Evolutionary conservation across 495 filamentous ascomycete genomes (phyloP).

Genomic region (Massariosphaeria phaeospora): DNA sequence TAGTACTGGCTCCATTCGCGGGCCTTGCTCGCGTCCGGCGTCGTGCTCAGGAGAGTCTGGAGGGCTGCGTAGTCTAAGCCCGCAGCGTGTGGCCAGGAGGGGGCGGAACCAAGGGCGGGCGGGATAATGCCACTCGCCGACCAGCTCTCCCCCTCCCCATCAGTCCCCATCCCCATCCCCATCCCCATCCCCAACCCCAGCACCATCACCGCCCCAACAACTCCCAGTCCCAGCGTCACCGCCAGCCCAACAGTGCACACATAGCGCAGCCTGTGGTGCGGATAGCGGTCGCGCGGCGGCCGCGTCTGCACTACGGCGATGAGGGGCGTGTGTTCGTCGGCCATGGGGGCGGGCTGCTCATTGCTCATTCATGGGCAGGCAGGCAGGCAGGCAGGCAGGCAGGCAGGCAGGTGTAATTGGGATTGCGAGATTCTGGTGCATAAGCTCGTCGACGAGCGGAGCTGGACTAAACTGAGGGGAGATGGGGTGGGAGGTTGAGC

Average conservation of each 20-base stretch:
- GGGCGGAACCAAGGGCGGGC: slow-evolving; percentile 42
- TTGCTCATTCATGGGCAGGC: background rate
- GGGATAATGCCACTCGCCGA: slow-evolving; percentile 41
- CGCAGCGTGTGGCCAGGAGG: slow-evolving; percentile 36
- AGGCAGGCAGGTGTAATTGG: background rate
- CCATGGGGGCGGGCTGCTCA: slow-evolving; percentile 42
- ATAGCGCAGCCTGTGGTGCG: slow-evolving; percentile 62
- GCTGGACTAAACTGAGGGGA: too few relatives aligned
- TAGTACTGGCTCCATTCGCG: slow-evolving; percentile 89
- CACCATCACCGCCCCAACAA: slow-evolving; percentile 59
- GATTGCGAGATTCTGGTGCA: background rate
- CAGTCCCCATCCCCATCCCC: slow-evolving; percentile 12
- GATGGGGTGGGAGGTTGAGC: background rate
- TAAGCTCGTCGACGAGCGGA: background rate
- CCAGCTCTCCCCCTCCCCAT: slow-evolving; percentile 13
- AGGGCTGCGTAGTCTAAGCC: slow-evolving; percentile 60
- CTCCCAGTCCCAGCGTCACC: slow-evolving; percentile 52
- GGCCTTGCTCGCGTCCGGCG: slow-evolving; percentile 62
- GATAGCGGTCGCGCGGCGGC: slow-evolving; percentile 56
- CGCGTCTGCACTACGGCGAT: slow-evolving; percentile 53
- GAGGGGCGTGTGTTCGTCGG: slow-evolving; percentile 58
- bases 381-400: background rate
- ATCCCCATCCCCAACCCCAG: slow-evolving; percentile 39
- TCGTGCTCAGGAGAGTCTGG: slow-evolving; percentile 62
- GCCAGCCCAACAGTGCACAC: slow-evolving; percentile 64